Conservation (phyloP, 768 basidiomycete species). For the Lactarius evosmus region DNA sequence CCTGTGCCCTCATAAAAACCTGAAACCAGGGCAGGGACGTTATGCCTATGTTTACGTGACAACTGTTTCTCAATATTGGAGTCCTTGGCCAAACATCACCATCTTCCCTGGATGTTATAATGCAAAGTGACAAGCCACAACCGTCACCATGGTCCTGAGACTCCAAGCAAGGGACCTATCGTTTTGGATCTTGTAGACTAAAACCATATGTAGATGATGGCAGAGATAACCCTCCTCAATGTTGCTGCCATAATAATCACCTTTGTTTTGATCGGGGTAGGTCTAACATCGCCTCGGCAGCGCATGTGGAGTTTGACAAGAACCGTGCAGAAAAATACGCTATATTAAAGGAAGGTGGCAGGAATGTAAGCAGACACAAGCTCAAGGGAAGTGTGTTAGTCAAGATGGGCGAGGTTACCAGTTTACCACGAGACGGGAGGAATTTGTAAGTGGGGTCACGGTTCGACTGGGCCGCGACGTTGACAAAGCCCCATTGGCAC, state of each 20-base stretch:
- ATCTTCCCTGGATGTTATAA: too few relatives aligned
- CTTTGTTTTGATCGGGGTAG: constrained; percentile 14
- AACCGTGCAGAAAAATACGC: constrained; percentile 14
- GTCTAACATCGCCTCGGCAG: background rate
- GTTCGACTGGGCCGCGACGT: constrained; percentile 62
- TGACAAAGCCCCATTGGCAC: constrained; percentile 65
- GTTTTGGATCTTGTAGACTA: too few relatives aligned
- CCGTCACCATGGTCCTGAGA: too few relatives aligned
- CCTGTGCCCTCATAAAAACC: background rate
- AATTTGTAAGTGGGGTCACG: constrained; percentile 71
- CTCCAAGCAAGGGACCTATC: too few relatives aligned
- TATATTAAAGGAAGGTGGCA: constrained; percentile 51
- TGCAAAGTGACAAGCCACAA: too few relatives aligned
- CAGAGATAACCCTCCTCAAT: constrained; percentile 33
- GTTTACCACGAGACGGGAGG: constrained; percentile 59
- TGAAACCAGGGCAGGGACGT: background rate
- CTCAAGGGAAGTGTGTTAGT: constrained; percentile 69
- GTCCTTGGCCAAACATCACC: too few relatives aligned
- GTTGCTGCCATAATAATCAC: background rate
- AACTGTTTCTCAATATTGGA: too few relatives aligned
- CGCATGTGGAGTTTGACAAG: background rate
- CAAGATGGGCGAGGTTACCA: constrained; percentile 61
- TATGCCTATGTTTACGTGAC: background rate
- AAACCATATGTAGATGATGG: constrained; percentile 33
- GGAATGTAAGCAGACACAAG: constrained; percentile 72